phyloP scores from a whole-genome alignment of 2,329 filamentous ascomycete genomes.

The Cyphellophora europaea region DNA sequence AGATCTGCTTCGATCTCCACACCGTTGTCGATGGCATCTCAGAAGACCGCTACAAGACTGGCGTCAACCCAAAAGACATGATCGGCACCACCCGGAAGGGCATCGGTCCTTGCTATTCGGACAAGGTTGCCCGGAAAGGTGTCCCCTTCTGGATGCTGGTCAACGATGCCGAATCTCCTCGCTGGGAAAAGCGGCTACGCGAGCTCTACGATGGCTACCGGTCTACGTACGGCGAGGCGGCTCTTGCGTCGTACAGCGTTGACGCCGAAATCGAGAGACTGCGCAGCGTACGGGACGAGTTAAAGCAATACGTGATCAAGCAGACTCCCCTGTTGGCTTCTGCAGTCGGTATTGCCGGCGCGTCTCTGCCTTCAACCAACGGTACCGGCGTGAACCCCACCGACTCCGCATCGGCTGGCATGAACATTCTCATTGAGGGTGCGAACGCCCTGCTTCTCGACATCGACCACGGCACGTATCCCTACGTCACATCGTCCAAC shows the following conservation, averaged over 20 bases:
- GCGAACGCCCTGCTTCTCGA: constrained; percentile 58
- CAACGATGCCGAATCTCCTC: constrained; percentile 19
- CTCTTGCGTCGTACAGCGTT: constrained; percentile 45
- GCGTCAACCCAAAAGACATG: constrained; percentile 29
- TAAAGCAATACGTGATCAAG: constrained; percentile 42
- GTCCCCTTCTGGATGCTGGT: constrained; percentile 44
- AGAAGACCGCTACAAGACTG: constrained; percentile 28
- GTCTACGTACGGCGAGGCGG: constrained; percentile 46
- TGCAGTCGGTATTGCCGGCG: constrained; percentile 12
- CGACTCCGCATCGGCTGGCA: constrained; percentile 38
- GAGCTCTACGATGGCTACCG: constrained; percentile 34
- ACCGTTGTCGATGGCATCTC: constrained; percentile 36
- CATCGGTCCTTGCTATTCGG: constrained; percentile 52
- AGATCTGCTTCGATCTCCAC: constrained; percentile 36
- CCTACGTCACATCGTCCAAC: constrained; percentile 39
- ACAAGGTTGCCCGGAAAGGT: constrained; percentile 52
- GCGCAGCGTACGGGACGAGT: constrained; percentile 31
- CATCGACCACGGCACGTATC: constrained; percentile 43
- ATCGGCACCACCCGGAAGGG: constrained; percentile 42
- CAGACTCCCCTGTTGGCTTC: constrained; percentile 23
- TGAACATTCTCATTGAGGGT: constrained; percentile 51
- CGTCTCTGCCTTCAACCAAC: constrained; percentile 18
- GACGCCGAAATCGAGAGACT: constrained; percentile 49
- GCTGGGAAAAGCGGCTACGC: constrained; percentile 20
- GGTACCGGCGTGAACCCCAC: constrained; percentile 37